A percentile compares a stretch with the other conserved stretches of the same genome.
Evolutionary conservation across 2,329 filamentous ascomycete species (phyloP).

Genomic region (Xylariaceae sp.): DNA sequence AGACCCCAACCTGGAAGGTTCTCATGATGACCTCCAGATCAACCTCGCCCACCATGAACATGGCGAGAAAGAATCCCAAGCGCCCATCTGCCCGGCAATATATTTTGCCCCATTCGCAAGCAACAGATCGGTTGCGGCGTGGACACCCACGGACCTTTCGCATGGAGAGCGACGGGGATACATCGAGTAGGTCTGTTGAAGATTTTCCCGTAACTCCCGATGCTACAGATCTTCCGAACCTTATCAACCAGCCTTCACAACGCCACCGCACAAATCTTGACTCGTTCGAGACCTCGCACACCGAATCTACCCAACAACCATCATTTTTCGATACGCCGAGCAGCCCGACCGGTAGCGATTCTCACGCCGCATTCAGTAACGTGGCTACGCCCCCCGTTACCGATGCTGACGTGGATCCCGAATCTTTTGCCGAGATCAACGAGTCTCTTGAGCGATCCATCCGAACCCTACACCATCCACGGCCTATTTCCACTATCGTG

Average conservation of each 20-base stretch:
- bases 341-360: constrained; percentile 50
- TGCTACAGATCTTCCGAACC: constrained; percentile 40
- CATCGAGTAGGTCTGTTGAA: constrained; percentile 18
- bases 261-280: constrained; percentile 40
- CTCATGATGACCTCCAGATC: constrained; percentile 32
- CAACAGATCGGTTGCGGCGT: constrained; percentile 38
- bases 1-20: constrained; percentile 29
- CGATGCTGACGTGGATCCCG: constrained; percentile 63
- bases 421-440: constrained; percentile 50
- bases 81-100: constrained; percentile 27
- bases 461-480: constrained; percentile 41
- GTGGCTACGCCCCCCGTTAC: constrained; percentile 71
- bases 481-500: constrained; percentile 62
- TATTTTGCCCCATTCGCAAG: constrained; percentile 27
- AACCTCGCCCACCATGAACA: constrained; percentile 31
- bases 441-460: constrained; percentile 44
- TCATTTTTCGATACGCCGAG: constrained; percentile 45
- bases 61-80: constrained; percentile 30
- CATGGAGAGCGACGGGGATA: constrained; percentile 27
- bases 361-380: constrained; percentile 56
- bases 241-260: constrained; percentile 33
- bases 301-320: constrained; percentile 36
- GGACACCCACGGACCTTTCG: constrained; percentile 31
- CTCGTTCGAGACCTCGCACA: constrained; percentile 41
- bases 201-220: constrained; percentile 53